Base-by-base conservation (phyloP, 352 stramenopile species). In the Phytopythium chamaehyphon region DNA sequence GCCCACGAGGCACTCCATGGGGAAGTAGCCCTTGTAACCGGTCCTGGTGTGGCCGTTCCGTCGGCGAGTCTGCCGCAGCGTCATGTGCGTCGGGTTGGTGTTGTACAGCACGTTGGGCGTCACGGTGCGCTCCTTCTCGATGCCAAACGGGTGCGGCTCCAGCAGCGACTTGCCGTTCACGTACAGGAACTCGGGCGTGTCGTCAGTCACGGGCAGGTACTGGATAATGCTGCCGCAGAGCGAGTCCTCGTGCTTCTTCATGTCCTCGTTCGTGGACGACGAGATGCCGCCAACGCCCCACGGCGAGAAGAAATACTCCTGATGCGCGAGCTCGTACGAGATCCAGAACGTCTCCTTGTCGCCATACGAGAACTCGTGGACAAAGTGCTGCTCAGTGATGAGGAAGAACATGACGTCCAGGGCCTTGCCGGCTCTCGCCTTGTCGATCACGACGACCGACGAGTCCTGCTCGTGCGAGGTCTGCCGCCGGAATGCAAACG, bases 381-480 rank as follows among this genome's bases (percentile, higher is more conserved):
- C 46, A 42, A 76, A 76, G 21, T 64, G 70, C 40, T 69, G 52
- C 18, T 67, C 46, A 1, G 66, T 76, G 52, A 83, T 79, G 28
- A 87, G 58, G 51, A 66, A 80, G 57, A 71, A 78, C 40, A 83
- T 58, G 37, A 80, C 47, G 18, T 80, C 51, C 51, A 80, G 53
- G 3, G 66, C 66, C 26, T 63, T 44, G 0, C 69, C 69, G 0
- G 64, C 54, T 3, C 60, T 53, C 1, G 61, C 42, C 57, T 86
- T 86, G 53, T 83, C 67, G 31, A 86, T 68, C 2, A 56, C 53
- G 12, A 86, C 69, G 9, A 86, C 58, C 0, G 74, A 86, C 39
- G 74, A 86, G 40, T 86, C 74, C 60, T 76, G 64, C 44, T 86
- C 74, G 44, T 82, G 71, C n/a, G 60, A 72, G 19, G 61, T 68